These are phyloP conservation scores for Cystofilobasidium capitatum DNA, from an alignment of 768 basidiomycete genomes.

Conservation along the genomic window DNA sequence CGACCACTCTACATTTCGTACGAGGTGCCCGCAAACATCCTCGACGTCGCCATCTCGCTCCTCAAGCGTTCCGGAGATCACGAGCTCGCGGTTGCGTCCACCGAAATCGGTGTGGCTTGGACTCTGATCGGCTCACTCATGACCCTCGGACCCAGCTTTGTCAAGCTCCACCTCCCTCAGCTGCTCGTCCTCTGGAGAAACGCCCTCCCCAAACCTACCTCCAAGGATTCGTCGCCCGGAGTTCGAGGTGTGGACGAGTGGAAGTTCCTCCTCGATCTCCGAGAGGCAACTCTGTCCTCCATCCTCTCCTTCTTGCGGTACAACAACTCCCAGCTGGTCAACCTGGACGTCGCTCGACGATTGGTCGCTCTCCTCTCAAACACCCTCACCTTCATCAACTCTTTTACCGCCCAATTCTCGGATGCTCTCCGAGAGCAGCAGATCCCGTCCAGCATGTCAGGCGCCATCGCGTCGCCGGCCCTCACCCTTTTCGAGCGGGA, in stretches of 20 bases:
- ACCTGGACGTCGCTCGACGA: constrained; percentile 80
- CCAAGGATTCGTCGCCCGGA: constrained; percentile 61
- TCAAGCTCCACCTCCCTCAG: constrained; percentile 84
- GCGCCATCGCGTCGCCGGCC: constrained; percentile 24
- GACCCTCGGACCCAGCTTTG: constrained; percentile 86
- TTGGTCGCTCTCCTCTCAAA: constrained; percentile 79
- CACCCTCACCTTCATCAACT: constrained; percentile 76
- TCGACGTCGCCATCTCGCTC: constrained; percentile 81
- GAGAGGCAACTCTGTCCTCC: constrained; percentile 81
- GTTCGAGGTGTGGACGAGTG: constrained; percentile 68
- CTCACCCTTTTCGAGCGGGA: constrained; percentile 67
- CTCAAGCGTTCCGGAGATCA: constrained; percentile 87
- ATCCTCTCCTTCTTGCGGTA: constrained; percentile 77
- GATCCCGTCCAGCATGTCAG: constrained; percentile 32
- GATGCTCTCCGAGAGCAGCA: constrained; percentile 53
- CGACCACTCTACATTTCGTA: constrained; percentile 89
- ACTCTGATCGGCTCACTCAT: constrained; percentile 79
- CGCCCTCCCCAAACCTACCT: constrained; percentile 86
- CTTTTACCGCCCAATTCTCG: constrained; percentile 61
- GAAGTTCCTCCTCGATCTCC: constrained; percentile 79
- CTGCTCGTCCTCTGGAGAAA: constrained; percentile 94
- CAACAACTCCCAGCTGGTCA: constrained; percentile 64
- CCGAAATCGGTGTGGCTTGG: constrained; percentile 92
- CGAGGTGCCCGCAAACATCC: constrained; percentile 69
- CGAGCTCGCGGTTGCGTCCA: constrained; percentile 65